These are phyloP conservation scores for Sphagnum tenellum DNA, from an alignment of 225 moss, liverwort and hornwort genomes.

Conservation along the genomic window DNA sequence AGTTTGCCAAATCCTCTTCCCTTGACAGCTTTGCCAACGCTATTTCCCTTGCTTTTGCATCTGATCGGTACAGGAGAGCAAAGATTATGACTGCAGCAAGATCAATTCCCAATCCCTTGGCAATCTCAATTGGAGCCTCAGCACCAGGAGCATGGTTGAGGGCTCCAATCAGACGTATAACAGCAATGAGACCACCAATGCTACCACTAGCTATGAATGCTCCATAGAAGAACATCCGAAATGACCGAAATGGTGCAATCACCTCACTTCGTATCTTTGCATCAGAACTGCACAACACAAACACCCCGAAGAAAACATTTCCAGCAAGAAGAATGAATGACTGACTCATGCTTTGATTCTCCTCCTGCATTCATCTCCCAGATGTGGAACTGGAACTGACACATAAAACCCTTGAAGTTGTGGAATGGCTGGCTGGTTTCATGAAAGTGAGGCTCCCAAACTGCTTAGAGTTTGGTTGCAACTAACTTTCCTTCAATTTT, in stretches of 20 bases:
- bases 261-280: conserved; percentile 95
- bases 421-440: too few species aligned
- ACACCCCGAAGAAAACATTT: too few species aligned
- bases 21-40: conserved; percentile 67
- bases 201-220: conserved; percentile 84
- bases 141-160: conserved; percentile 63
- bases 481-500: too few species aligned
- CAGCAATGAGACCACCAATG: conserved; percentile 65
- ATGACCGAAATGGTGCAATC: conserved; percentile 74
- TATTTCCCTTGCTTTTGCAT: conserved; percentile 64
- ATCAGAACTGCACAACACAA: conserved; percentile 49
- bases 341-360: too few species aligned
- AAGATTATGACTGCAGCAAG: conserved; percentile 67
- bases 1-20: conserved; percentile 74
- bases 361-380: too few species aligned
- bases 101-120: conserved; percentile 77
- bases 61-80: conserved; percentile 68
- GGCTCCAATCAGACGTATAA: conserved; percentile 60
- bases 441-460: too few species aligned
- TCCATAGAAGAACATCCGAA: conserved; percentile 92
- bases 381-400: too few species aligned
- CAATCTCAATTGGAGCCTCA: conserved; percentile 49
- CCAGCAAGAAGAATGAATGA: too few species aligned
- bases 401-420: too few species aligned
- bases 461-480: too few species aligned